Conservation (phyloP, 1,139 yeast genomes). For the Pichia sp. region DNA sequence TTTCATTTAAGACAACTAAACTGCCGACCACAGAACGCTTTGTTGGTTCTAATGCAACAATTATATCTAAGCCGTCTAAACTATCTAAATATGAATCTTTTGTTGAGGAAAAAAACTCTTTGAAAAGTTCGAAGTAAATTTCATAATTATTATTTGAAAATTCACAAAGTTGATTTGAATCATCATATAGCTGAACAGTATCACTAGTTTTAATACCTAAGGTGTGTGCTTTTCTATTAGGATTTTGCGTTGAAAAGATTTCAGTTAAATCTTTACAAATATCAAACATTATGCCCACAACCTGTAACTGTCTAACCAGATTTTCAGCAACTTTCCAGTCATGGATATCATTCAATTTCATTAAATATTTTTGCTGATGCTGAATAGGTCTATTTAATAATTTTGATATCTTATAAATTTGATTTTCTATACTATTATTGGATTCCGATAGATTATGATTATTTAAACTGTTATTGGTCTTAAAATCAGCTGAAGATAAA, state of each 20-base stretch:
- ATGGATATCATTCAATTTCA: conserved; percentile 35
- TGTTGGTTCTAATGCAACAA: conserved; percentile 54
- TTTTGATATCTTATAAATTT: no score
- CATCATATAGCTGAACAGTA: conserved; percentile 21
- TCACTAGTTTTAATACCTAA: not conserved
- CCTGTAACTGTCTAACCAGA: conserved; percentile 49
- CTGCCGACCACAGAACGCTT: conserved; percentile 53
- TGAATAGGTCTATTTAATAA: conserved; percentile 1
- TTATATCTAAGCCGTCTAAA: conserved; percentile 31
- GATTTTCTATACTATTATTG: no score
- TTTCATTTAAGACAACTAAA: conserved; percentile 48
- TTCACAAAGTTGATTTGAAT: conserved; percentile 21
- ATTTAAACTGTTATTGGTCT: no score
- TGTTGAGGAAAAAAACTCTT: conserved; percentile 5
- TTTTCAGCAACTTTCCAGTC: conserved; percentile 52
- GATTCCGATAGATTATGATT: no score
- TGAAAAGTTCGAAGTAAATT: conserved; percentile 32
- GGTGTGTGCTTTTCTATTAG: not conserved
- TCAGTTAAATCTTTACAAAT: conserved; percentile 42
- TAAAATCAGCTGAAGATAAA: no score
- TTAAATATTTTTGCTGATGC: conserved; percentile 30
- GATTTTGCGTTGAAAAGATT: conserved; percentile 30
- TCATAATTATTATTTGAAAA: conserved; percentile 36
- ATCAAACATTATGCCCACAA: conserved; percentile 56
- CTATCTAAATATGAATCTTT: conserved; percentile 18